phyloP scores from a whole-genome alignment of 78 protist species.

The Bodo saltans region DNA sequence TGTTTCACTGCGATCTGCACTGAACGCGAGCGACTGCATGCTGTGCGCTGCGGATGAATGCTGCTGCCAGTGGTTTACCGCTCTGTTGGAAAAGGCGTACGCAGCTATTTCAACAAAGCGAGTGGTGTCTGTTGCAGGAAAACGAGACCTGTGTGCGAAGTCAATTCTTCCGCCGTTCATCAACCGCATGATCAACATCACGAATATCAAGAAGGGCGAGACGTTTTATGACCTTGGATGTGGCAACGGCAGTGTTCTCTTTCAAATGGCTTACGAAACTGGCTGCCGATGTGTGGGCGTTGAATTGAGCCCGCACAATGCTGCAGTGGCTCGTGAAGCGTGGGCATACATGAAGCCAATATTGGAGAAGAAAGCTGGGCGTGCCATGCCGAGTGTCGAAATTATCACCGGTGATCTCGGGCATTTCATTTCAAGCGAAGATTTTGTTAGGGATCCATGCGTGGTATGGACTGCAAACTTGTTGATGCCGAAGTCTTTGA shows the following conservation, averaged over 20 bases:
- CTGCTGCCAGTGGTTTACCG: too few species aligned
- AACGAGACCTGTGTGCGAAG: background rate
- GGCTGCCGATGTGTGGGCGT: background rate
- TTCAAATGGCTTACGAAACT: background rate
- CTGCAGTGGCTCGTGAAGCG: background rate
- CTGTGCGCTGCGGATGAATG: too few species aligned
- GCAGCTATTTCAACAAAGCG: too few species aligned
- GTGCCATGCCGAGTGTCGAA: background rate
- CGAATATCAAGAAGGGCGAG: background rate
- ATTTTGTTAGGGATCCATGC: background rate
- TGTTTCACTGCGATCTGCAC: too few species aligned
- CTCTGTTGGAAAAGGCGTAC: too few species aligned
- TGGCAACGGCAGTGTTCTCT: background rate
- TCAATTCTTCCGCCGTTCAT: background rate
- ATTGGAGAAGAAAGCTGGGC: background rate
- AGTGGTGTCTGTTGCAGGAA: background rate
- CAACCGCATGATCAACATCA: background rate
- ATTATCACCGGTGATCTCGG: background rate
- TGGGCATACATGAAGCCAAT: background rate
- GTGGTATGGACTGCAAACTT: background rate
- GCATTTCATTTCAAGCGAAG: background rate
- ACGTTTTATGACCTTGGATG: background rate
- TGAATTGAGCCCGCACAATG: background rate
- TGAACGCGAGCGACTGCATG: too few species aligned
- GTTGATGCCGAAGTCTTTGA: background rate